Base-by-base conservation (phyloP, 129 eudicot genomes). In the Erigeron canadensis region DNA sequence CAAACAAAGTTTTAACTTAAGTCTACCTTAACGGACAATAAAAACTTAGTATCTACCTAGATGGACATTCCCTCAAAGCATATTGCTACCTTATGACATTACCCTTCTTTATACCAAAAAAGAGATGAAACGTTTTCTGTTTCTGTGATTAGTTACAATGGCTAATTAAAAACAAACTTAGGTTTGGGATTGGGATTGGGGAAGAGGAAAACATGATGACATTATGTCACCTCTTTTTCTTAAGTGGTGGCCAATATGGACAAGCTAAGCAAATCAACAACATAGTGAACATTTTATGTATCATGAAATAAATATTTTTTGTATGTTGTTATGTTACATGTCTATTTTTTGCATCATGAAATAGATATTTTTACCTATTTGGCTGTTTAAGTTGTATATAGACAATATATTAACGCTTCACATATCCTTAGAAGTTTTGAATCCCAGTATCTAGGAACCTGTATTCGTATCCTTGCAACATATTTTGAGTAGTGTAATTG, bases 391-490 rank as follows among this genome's bases (percentile, higher is more conserved):
- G 5, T n/a, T 51, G 21, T 51, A 9, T 61, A 46, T 46, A 8
- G 34, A 28, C 34, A 28, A 3, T 51, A 8, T 64, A 48, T 19
- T 37, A 38, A 48, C 55, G 47, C 71, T 17, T 12, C 5, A 23
- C 42, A 39, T 41, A 39, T 63, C 41, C n/a, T 74, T 64, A n/a
- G 65, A 22, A n/a, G 41, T 19, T 41, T 51, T 19, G 56, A 54
- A 47, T 43, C 3, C 4, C 17, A 10, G 48, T 62, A 48, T 48
- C 37, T 63, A 38, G 63, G 60, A 41, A 54, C 53, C 47, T n/a
- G 43, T 75, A 44, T 38, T 44, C 18, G 1, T 56, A 57, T 28
- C 58, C 66, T 65, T 43, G 56, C 65, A 41, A 42, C 79, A 62
- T 19, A 67, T 4, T 45, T 57, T 56, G 6, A 47, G 19, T 6